Evolutionary conservation across 768 basidiomycete species (phyloP), one percentile per base, ranked within the genome.

Genomic region (Paxillus ammoniavirescens): DNA sequence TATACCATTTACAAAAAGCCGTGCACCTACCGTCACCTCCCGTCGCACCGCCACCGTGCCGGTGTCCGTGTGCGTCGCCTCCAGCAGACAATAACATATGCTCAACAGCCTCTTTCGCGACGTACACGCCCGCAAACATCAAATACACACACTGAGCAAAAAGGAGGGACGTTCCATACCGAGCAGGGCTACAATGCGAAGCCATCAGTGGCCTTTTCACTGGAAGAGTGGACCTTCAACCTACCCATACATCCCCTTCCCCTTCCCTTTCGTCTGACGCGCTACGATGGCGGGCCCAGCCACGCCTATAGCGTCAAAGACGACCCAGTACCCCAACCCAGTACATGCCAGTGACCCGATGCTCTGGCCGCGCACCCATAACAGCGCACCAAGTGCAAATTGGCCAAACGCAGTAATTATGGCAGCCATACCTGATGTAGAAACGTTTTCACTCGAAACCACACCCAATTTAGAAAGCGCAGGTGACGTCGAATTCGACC

Each of bases 21-120:
- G 18, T 9, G 42, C 43, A 30, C 49, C 41, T 13, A 36, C 50
- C 43, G 14, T 28, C 49, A 6, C 49, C 57, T 43, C 47, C 53
- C 49, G 71, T 75, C 53, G 78, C 75, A 33, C 84, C 82, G 54
- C 86, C 83, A 60, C 87, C 82, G 60, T 89, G 87, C 17, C 82
- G 80, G 36, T 71, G 70, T 1, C 73, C 76, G 18, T 79, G 76
- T 83, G 77, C 91, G 87, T 50, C 92, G 83, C 59, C 93, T 88
- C 83, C 89, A 7, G 82, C 80, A 44, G 85, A 84, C 41, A 98
- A 76, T 14, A 99, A 68, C 38, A 97, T 70, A 71, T 96, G 94
- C 71, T 99, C 96, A 4, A 98, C 78, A 0, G 94, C 90, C 77
- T 99, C 97, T 65, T 99, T 98, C 63, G 93, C 94, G 15, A 98